Conservation (phyloP, 2,329 filamentous ascomycete species). For the Diaporthe vexans region DNA sequence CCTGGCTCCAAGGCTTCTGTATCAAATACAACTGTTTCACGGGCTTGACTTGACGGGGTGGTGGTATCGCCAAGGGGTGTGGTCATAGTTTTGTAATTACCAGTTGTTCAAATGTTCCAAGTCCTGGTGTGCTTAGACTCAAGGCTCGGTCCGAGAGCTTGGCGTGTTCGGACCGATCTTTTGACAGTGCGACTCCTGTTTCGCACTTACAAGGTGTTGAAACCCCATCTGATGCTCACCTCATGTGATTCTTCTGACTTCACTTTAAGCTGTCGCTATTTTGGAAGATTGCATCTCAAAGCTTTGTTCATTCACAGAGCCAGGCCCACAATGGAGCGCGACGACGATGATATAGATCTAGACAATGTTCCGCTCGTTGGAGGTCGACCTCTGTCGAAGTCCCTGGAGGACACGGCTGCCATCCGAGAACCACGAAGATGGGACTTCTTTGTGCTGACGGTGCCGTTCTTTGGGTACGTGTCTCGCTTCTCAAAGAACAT, state of each 20-base stretch:
- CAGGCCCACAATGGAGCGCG: conserved; percentile 8
- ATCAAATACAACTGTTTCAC: background rate
- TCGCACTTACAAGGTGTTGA: conserved; percentile 1
- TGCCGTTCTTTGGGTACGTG: conserved; percentile 18
- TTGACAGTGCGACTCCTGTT: conserved; percentile 19
- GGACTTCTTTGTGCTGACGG: conserved; percentile 17
- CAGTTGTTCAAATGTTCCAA: background rate
- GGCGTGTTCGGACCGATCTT: conserved; percentile 21
- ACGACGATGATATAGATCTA: background rate
- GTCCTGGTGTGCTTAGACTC: background rate
- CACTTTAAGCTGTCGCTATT: background rate
- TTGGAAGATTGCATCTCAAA: background rate
- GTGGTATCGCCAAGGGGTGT: background rate
- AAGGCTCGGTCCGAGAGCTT: conserved; percentile 8
- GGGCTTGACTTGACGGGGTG: background rate
- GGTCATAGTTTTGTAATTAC: too few species aligned
- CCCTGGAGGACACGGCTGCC: background rate
- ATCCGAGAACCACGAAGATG: conserved; percentile 1
- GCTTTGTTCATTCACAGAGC: too few species aligned
- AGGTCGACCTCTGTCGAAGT: background rate
- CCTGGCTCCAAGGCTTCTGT: background rate
- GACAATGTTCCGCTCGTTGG: conserved; percentile 9
- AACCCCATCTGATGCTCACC: conserved; percentile 8
- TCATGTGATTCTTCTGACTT: background rate
- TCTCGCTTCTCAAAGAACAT: too few species aligned